Percentiles rank a stretch among this genome's conserved stretches.
Conservation (phyloP, 805 yeast species). For the Spathaspora gorwiae region DNA sequence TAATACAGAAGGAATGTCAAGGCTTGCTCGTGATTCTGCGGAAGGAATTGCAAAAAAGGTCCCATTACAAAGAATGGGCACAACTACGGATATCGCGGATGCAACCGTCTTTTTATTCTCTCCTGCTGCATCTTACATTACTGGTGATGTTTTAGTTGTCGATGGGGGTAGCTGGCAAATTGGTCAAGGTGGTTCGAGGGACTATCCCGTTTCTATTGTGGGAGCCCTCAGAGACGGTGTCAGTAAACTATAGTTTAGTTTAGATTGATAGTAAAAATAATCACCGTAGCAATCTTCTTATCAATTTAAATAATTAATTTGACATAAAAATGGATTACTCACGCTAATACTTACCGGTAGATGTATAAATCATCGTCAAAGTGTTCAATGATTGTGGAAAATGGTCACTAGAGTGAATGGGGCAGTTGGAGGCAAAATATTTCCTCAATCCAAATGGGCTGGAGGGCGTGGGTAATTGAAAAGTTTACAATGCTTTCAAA, state of each 20-base stretch:
- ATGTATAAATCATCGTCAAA: too few relatives aligned
- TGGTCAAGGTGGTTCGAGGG: constrained; percentile 30
- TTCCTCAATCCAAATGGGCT: too few relatives aligned
- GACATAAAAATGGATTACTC: too few relatives aligned
- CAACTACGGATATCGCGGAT: constrained; percentile 75
- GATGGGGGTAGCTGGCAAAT: constrained; percentile 91
- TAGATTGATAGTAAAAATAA: too few relatives aligned
- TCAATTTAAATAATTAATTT: too few relatives aligned
- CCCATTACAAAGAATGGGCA: constrained; percentile 67
- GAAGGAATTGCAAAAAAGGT: constrained; percentile 29
- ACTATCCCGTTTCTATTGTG: constrained; percentile 29
- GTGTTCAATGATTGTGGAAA: too few relatives aligned
- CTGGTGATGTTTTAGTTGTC: constrained; percentile 77
- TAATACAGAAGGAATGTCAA: constrained; percentile 76
- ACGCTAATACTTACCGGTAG: too few relatives aligned
- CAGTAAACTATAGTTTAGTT: constrained; percentile 2
- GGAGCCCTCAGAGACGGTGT: constrained; percentile 1
- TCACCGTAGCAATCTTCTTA: too few relatives aligned
- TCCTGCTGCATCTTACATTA: constrained; percentile 70
- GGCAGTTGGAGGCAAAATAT: too few relatives aligned
- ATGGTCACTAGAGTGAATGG: too few relatives aligned
- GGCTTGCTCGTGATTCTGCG: constrained; percentile 38
- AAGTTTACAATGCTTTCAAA: too few relatives aligned
- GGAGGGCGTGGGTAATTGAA: too few relatives aligned
- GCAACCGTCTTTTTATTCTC: constrained; percentile 80